Conservation (phyloP, 2,329 filamentous ascomycete species). For the Graphium sp. region DNA sequence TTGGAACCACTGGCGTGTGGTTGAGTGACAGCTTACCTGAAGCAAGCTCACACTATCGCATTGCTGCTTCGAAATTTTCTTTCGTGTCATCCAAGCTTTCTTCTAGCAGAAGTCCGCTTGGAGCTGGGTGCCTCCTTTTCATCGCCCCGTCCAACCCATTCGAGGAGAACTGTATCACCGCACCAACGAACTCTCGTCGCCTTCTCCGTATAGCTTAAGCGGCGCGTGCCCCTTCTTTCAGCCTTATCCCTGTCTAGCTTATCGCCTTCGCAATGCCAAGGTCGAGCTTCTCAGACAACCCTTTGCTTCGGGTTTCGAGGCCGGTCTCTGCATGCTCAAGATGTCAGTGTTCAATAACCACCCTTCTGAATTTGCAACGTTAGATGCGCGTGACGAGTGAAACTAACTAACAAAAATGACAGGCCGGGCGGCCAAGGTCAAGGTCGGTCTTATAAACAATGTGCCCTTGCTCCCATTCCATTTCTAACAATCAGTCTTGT, state of each 20-base stretch:
- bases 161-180: too few relatives aligned
- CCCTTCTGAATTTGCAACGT: not conserved
- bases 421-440: slow-evolving; percentile 83
- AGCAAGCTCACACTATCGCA: too few relatives aligned
- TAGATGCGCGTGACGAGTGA: not conserved
- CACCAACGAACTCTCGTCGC: not conserved
- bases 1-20: too few relatives aligned
- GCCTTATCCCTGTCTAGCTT: too few relatives aligned
- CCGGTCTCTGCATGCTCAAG: slow-evolving; percentile 67
- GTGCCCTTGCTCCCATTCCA: too few relatives aligned
- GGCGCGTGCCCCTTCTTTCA: too few relatives aligned
- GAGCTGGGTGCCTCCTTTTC: not conserved
- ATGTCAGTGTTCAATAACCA: slow-evolving; percentile 30
- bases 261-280: slow-evolving; percentile 30
- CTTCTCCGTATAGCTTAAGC: not conserved
- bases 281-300: slow-evolving; percentile 33
- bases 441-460: slow-evolving; percentile 32
- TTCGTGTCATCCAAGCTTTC: too few relatives aligned
- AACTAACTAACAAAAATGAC: slow-evolving; percentile 1
- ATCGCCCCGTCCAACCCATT: not conserved
- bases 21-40: too few relatives aligned
- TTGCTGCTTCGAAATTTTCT: too few relatives aligned
- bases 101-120: not conserved
- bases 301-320: slow-evolving; percentile 55
- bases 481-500: too few relatives aligned